Conservation (phyloP, 176 grass and related monocot species). For the Echinochloa phyllopogon region DNA sequence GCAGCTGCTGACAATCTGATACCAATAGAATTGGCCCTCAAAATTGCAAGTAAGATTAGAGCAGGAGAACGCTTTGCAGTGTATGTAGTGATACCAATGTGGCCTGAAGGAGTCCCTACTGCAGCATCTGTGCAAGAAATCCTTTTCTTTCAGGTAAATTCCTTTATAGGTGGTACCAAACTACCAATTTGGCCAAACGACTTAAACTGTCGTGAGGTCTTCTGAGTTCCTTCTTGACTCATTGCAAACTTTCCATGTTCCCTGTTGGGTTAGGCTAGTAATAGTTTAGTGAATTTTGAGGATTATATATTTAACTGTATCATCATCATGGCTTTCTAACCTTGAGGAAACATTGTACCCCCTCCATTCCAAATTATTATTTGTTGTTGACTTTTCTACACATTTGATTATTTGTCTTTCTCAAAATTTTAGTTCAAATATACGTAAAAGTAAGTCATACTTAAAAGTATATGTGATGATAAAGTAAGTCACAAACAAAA, state of each 20-base stretch:
- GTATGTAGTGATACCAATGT: slow-evolving; percentile 97
- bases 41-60: slow-evolving; percentile 93
- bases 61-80: slow-evolving; percentile 78
- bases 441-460: too few relatives aligned
- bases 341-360: background rate
- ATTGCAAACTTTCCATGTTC: slow-evolving; percentile 4
- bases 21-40: slow-evolving; percentile 94
- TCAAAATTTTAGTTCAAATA: too few relatives aligned
- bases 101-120: slow-evolving; percentile 95
- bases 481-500: too few relatives aligned
- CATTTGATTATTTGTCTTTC: too few relatives aligned
- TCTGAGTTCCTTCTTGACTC: background rate
- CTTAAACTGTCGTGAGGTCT: background rate
- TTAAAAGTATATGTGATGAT: too few relatives aligned
- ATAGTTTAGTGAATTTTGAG: background rate
- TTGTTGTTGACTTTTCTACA: too few relatives aligned
- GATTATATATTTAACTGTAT: background rate
- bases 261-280: background rate
- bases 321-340: background rate
- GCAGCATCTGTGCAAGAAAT: slow-evolving; percentile 83
- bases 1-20: slow-evolving; percentile 94
- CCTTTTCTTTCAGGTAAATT: slow-evolving; percentile 88
- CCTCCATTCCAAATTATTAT: too few relatives aligned
- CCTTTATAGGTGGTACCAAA: slow-evolving; percentile 4
- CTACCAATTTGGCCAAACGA: background rate